phyloP scores from a whole-genome alignment of 1,284 basidiomycete genomes.

The Agroathelia rolfsii region DNA sequence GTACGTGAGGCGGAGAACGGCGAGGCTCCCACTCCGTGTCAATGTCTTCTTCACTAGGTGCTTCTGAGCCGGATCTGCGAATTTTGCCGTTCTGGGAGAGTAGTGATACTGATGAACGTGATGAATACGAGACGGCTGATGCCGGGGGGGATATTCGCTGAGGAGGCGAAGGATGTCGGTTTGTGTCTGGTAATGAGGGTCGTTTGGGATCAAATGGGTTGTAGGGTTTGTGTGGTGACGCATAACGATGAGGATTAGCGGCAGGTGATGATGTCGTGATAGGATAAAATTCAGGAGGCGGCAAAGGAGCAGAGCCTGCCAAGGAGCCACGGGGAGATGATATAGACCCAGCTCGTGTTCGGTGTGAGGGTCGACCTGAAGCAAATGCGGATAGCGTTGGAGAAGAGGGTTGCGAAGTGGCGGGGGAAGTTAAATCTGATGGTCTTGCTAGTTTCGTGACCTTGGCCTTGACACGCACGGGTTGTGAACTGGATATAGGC shows the following conservation, averaged over 20 bases:
- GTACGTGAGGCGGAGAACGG: too few relatives aligned
- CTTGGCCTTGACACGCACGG: constrained; percentile 46
- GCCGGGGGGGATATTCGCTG: constrained; percentile 59
- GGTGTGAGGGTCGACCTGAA: constrained; percentile 21
- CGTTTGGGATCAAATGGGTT: constrained; percentile 27
- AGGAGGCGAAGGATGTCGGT: constrained; percentile 25
- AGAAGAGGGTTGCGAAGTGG: constrained; percentile 18
- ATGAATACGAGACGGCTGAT: constrained; percentile 63
- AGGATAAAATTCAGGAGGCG: constrained; percentile 32
- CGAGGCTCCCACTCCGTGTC: constrained; percentile 12
- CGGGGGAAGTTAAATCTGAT: constrained; percentile 17
- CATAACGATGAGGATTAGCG: constrained; percentile 48
- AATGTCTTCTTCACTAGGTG: constrained; percentile 17
- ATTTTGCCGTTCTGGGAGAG: constrained; percentile 23
- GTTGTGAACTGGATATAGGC: constrained; percentile 15
- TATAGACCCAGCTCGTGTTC: constrained; percentile 34
- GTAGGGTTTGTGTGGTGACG: constrained; percentile 23
- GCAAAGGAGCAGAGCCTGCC: constrained; percentile 17
- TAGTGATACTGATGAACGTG: constrained; percentile 40
- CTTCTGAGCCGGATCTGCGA: too few relatives aligned
- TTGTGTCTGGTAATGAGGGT: constrained; percentile 19
- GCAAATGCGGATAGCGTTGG: constrained; percentile 23
- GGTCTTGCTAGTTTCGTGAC: constrained; percentile 35
- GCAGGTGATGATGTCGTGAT: constrained; percentile 44
- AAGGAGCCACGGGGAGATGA: constrained; percentile 26